Percentiles rank a stretch among this genome's conserved stretches.
Evolutionary conservation across 2,329 filamentous ascomycete genomes (phyloP).

Genomic region (Apiospora hydei): DNA sequence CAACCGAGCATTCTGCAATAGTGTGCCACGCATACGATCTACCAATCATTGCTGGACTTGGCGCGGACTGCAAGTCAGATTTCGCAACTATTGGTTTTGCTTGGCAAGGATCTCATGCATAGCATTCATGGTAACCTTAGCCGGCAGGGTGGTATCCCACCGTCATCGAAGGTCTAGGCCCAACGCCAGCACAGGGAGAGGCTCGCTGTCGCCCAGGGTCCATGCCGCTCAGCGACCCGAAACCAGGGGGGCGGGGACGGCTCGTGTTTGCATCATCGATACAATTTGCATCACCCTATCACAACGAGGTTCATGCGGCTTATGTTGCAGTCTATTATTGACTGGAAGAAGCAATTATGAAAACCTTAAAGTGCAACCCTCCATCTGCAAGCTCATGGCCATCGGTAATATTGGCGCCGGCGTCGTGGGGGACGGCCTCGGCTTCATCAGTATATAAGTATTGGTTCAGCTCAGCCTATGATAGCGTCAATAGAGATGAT

Average conservation of each 20-base stretch:
- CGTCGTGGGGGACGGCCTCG: background rate
- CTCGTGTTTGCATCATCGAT: background rate
- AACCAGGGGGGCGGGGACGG: background rate
- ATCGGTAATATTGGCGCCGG: background rate
- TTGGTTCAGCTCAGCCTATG: background rate
- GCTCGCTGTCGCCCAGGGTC: background rate
- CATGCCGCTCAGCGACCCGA: background rate
- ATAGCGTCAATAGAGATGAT: background rate
- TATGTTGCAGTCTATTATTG: background rate
- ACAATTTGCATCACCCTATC: background rate
- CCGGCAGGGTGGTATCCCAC: background rate
- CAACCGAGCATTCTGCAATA: background rate
- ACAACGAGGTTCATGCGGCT: background rate
- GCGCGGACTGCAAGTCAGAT: background rate
- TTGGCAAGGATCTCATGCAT: background rate
- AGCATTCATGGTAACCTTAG: background rate
- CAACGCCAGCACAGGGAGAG: background rate
- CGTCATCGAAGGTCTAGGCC: background rate
- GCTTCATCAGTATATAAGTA: background rate
- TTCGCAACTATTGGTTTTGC: constrained; percentile 2
- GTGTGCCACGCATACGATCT: background rate
- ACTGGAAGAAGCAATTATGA: background rate
- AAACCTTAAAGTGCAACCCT: background rate
- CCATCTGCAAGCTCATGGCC: background rate
- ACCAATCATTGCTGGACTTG: background rate